phyloP scores from a whole-genome alignment of 768 basidiomycete species.

The Pleurotus eryngii region DNA sequence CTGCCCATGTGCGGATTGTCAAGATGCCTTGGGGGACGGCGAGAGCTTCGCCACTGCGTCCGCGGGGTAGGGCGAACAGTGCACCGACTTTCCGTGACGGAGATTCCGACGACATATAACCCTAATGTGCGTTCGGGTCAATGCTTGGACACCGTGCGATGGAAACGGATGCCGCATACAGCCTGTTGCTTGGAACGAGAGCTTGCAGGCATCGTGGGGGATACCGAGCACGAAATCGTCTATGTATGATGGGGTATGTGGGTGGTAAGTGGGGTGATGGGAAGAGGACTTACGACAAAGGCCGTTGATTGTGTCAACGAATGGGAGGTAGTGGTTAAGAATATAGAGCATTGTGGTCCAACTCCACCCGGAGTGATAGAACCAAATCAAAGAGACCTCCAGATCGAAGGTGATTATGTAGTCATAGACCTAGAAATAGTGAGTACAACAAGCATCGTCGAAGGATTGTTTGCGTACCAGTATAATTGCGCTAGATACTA shows the following conservation, averaged over 20 bases:
- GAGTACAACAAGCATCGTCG: too few species aligned
- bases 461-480: too few species aligned
- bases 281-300: constrained; percentile 3
- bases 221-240: background rate
- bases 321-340: constrained; percentile 8
- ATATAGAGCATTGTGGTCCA: constrained; percentile 8
- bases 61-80: background rate
- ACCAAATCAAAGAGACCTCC: constrained; percentile 6
- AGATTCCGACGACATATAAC: background rate
- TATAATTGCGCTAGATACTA: too few species aligned
- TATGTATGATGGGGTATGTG: background rate
- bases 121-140: too few species aligned
- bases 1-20: constrained; percentile 11
- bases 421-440: background rate
- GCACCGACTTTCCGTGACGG: constrained; percentile 10
- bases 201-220: background rate
- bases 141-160: too few species aligned
- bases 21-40: constrained; percentile 10
- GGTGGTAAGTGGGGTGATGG: background rate
- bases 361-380: background rate
- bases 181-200: too few species aligned
- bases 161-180: too few species aligned
- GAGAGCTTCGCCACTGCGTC: background rate
- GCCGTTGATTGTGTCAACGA: constrained; percentile 6
- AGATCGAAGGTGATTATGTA: constrained; percentile 2